phyloP scores from a whole-genome alignment of 2,329 filamentous ascomycete genomes.

The Pseudogymnoascus pannorum region DNA sequence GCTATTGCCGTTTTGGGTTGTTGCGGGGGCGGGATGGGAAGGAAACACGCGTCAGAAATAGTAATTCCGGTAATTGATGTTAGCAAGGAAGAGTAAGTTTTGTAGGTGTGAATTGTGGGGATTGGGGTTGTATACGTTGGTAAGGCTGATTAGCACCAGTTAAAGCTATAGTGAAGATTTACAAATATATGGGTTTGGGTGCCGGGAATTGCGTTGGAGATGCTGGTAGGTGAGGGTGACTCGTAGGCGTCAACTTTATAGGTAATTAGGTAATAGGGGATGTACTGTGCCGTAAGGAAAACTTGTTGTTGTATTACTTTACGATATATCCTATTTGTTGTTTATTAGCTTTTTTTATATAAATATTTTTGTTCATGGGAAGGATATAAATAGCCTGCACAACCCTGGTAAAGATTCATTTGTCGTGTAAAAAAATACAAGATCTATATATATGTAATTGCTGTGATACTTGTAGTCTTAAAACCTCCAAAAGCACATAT shows the following conservation, averaged over 20 bases:
- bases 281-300: neutral
- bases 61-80: neutral
- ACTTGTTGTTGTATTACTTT: too few relatives aligned
- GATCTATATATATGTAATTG: too few relatives aligned
- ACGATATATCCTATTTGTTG: too few relatives aligned
- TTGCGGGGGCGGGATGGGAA: neutral
- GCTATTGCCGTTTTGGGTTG: neutral
- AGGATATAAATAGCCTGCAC: too few relatives aligned
- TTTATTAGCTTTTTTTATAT: too few relatives aligned
- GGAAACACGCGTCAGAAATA: neutral
- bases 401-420: too few relatives aligned
- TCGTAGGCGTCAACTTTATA: neutral
- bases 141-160: neutral
- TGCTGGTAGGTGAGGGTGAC: neutral
- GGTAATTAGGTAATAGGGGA: neutral
- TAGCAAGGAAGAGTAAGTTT: neutral
- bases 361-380: too few relatives aligned
- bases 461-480: too few relatives aligned
- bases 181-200: neutral
- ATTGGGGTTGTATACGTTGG: neutral
- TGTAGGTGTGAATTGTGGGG: neutral
- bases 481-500: too few relatives aligned
- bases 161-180: neutral
- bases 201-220: neutral
- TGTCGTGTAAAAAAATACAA: too few relatives aligned